Percentiles rank a stretch among this genome's conserved stretches.
Evolutionary conservation across 2,329 filamentous ascomycete species (phyloP).

Genomic region (Xylaria hypoxylon): DNA sequence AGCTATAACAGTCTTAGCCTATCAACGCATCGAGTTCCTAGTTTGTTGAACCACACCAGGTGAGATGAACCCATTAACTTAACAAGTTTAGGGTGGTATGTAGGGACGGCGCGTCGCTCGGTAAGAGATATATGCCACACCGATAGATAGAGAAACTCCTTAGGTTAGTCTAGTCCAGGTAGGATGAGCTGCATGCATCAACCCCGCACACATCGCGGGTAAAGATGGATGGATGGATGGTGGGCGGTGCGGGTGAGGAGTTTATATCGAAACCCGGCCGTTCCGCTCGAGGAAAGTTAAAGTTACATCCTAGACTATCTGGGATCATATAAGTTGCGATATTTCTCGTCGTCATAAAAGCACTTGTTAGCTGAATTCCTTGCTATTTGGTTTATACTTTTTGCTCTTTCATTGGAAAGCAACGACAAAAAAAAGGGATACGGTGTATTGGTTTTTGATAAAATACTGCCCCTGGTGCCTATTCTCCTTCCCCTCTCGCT

Average conservation of each 20-base stretch:
- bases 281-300: slow-evolving; percentile 11
- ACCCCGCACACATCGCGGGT: slow-evolving; percentile 32
- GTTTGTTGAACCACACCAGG: neutral
- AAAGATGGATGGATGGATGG: slow-evolving; percentile 18
- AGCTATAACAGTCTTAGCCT: neutral
- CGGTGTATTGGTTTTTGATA: neutral
- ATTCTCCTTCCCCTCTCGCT: neutral
- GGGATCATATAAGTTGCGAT: neutral
- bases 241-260: slow-evolving; percentile 1
- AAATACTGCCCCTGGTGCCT: neutral
- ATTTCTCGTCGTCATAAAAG: neutral
- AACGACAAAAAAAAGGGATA: neutral
- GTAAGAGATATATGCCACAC: slow-evolving; percentile 20
- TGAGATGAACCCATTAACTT: too few species aligned
- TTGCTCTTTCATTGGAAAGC: neutral
- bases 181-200: slow-evolving; percentile 29
- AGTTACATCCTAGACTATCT: neutral
- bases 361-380: neutral
- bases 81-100: neutral
- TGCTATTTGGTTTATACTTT: neutral
- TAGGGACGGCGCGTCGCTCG: slow-evolving; percentile 24
- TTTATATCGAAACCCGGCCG: neutral
- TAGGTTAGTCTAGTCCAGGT: too few species aligned
- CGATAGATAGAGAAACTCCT: slow-evolving; percentile 25
- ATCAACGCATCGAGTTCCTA: neutral